Percentiles rank a stretch among this genome's conserved stretches.
Evolutionary conservation across 257 asterid species (phyloP).

Genomic region (Lycium ferocissimum): DNA sequence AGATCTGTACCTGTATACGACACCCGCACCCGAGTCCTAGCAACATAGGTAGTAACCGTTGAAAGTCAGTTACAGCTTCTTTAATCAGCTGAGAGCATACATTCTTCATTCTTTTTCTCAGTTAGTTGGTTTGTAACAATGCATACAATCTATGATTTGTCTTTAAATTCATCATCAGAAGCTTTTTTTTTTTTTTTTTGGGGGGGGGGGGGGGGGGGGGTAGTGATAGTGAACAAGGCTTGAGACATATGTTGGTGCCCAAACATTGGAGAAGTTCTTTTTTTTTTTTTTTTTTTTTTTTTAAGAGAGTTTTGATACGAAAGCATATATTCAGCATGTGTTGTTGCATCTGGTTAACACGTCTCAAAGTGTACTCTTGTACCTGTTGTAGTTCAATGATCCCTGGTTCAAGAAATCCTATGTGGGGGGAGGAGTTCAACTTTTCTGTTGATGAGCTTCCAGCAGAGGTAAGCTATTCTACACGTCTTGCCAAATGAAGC

Average conservation of each 20-base stretch:
- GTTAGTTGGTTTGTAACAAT: neutral
- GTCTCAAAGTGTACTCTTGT: slow-evolving; percentile 26
- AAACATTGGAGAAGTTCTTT: neutral
- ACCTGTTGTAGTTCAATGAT: slow-evolving; percentile 81
- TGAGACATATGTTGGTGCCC: neutral
- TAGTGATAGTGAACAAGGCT: neutral
- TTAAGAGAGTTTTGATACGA: neutral
- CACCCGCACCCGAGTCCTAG: too few relatives aligned
- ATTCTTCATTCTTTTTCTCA: neutral
- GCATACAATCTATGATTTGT: neutral
- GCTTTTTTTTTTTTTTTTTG: too few relatives aligned
- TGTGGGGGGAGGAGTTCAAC: slow-evolving; percentile 97
- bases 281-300: too few relatives aligned
- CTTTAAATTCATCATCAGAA: neutral
- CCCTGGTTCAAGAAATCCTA: slow-evolving; percentile 97
- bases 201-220: neutral
- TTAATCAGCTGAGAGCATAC: slow-evolving; percentile 9
- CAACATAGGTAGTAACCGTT: neutral
- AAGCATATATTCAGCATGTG: slow-evolving; percentile 24
- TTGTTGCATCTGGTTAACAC: neutral
- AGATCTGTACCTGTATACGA: too few relatives aligned
- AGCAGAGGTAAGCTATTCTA: slow-evolving; percentile 59
- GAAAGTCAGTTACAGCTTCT: neutral
- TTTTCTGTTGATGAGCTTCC: slow-evolving; percentile 90
- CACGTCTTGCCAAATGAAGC: neutral